Conservation (phyloP, 345 rosid species). For the Arabis alpina region DNA sequence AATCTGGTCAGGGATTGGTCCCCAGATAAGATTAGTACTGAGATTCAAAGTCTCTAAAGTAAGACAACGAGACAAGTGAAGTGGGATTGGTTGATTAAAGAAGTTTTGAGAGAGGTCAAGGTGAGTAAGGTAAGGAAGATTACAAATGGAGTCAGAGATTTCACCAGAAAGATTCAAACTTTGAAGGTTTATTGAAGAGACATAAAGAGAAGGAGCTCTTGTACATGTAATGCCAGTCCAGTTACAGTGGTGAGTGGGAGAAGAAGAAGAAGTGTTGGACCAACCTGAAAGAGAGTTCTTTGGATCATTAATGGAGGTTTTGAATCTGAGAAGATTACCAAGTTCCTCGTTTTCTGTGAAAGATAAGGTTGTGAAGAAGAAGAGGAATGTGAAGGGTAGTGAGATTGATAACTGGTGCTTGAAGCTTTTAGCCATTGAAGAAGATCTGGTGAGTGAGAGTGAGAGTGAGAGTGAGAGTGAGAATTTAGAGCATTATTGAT, state of each 20-base stretch:
- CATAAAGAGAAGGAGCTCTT: slow-evolving; percentile 55
- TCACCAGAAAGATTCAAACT: slow-evolving; percentile 90
- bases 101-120: slow-evolving; percentile 81
- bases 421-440: slow-evolving; percentile 64
- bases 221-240: slow-evolving; percentile 87
- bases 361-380: slow-evolving; percentile 46
- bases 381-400: slow-evolving; percentile 49
- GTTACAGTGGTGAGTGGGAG: slow-evolving; percentile 67
- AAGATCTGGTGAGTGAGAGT: slow-evolving; percentile 22
- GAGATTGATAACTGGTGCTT: slow-evolving; percentile 44
- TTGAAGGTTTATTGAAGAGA: slow-evolving; percentile 73
- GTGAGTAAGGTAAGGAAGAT: slow-evolving; percentile 57
- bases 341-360: slow-evolving; percentile 62
- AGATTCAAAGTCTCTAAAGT: slow-evolving; percentile 77
- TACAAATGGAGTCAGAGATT: slow-evolving; percentile 74
- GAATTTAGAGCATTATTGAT: slow-evolving; percentile 15
- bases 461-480: slow-evolving; percentile 16
- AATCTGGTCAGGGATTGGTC: slow-evolving; percentile 78
- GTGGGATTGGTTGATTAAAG: slow-evolving; percentile 85
- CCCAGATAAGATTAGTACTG: slow-evolving; percentile 74
- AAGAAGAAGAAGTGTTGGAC: slow-evolving; percentile 54
- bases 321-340: slow-evolving; percentile 71
- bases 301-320: slow-evolving; percentile 74
- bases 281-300: slow-evolving; percentile 68
- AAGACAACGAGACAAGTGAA: slow-evolving; percentile 68